Conservation (phyloP, 1,284 basidiomycete genomes). For the Laetiporus sulphureus region DNA sequence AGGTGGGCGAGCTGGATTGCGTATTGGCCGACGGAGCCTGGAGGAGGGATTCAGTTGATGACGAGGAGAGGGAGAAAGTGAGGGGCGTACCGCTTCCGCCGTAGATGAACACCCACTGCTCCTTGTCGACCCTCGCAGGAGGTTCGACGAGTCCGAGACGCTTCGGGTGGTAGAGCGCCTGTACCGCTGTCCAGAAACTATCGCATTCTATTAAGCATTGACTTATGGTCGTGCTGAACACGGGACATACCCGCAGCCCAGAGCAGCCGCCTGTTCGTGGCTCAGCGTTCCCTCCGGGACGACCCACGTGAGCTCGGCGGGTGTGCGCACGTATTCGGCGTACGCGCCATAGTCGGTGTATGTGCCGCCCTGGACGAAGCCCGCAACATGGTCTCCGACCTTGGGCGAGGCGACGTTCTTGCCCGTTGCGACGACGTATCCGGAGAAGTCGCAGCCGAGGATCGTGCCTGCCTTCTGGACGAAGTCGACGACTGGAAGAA, state of each 20-base stretch:
- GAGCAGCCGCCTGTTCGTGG: conserved; percentile 32
- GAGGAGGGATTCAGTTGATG: background rate
- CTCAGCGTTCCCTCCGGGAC: conserved; percentile 24
- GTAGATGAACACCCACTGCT: conserved; percentile 24
- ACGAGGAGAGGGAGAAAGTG: background rate
- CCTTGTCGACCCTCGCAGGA: conserved; percentile 11
- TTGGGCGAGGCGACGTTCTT: conserved; percentile 14
- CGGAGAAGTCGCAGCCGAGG: conserved; percentile 22
- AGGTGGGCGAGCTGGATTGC: conserved; percentile 37
- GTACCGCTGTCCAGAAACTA: conserved; percentile 29
- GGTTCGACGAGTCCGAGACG: conserved; percentile 21
- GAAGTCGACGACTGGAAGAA: conserved; percentile 13
- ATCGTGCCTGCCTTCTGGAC: conserved; percentile 13
- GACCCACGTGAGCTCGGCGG: conserved; percentile 26
- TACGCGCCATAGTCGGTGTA: conserved; percentile 27
- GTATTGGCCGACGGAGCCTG: conserved; percentile 33
- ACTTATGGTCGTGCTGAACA: background rate
- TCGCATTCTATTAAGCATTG: background rate
- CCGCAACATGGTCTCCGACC: conserved; percentile 21
- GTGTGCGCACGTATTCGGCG: conserved; percentile 33
- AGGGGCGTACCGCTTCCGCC: conserved; percentile 26
- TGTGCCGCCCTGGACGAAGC: conserved; percentile 18
- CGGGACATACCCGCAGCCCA: conserved; percentile 27
- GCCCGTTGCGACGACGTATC: conserved; percentile 18
- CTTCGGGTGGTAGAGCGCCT: conserved; percentile 26